Conservation (phyloP, 768 basidiomycete species). For the Mrakia frigida region DNA sequence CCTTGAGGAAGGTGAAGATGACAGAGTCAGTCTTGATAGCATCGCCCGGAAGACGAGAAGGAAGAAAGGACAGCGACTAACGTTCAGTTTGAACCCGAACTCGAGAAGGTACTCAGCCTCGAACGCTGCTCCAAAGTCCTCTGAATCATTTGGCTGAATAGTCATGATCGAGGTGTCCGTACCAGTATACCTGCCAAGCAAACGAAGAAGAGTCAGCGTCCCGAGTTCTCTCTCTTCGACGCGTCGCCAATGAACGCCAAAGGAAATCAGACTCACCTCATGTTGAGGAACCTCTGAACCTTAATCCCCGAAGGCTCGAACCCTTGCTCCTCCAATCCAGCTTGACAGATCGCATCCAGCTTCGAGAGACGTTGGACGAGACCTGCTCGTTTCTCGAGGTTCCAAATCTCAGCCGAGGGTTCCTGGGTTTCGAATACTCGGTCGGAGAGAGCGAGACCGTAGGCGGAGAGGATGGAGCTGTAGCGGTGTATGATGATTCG, state of each 20-base stretch:
- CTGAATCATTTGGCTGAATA: conserved; percentile 3
- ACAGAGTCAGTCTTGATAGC: not conserved
- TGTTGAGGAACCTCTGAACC: conserved; percentile 26
- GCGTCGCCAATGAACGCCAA: not conserved
- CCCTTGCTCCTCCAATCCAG: conserved; percentile 17
- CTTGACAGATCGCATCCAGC: not conserved
- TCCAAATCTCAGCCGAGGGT: conserved; percentile 11
- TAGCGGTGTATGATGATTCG: conserved; percentile 84
- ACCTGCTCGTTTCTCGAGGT: not conserved
- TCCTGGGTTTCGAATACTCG: conserved; percentile 13
- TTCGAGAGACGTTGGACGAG: conserved; percentile 12
- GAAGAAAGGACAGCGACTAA: not conserved
- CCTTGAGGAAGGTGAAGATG: not conserved
- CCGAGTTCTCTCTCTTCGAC: not conserved
- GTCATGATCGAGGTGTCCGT: conserved; percentile 27
- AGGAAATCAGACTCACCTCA: conserved; percentile 20
- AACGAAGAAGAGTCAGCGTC: not conserved
- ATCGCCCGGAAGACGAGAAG: too few relatives aligned
- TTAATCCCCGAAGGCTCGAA: conserved; percentile 14
- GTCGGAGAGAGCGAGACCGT: conserved; percentile 81
- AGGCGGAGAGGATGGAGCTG: conserved; percentile 88
- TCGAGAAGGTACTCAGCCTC: conserved; percentile 20
- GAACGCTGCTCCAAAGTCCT: conserved; percentile 25
- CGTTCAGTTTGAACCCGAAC: conserved; percentile 27
- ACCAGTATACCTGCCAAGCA: conserved; percentile 8